These are phyloP conservation scores for Fusarium anguioides DNA, from an alignment of 2,329 filamentous ascomycete genomes.

Conservation along the genomic window DNA sequence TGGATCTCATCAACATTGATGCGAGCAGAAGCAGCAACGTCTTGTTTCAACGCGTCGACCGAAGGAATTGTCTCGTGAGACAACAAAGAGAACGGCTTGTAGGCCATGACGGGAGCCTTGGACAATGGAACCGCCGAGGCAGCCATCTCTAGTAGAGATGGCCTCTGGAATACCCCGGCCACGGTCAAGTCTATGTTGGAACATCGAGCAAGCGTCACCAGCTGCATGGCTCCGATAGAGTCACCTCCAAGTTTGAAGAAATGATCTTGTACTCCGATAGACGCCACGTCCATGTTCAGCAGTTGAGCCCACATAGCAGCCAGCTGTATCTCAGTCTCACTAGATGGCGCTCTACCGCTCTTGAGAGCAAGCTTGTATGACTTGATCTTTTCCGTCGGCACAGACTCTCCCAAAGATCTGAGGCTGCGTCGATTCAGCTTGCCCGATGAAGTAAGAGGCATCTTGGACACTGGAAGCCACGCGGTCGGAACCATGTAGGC, in stretches of 20 bases:
- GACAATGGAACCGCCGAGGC: conserved; percentile 29
- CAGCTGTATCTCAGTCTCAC: conserved; percentile 30
- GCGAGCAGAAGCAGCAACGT: neutral
- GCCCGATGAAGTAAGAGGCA: conserved; percentile 56
- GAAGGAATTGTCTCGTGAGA: neutral
- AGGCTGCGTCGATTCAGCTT: conserved; percentile 58
- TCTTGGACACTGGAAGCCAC: conserved; percentile 54
- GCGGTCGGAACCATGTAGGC: conserved; percentile 56
- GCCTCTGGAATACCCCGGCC: conserved; percentile 55
- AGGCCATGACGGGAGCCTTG: neutral
- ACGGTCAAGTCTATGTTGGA: conserved; percentile 56
- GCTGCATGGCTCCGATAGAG: conserved; percentile 40
- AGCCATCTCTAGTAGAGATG: conserved; percentile 35
- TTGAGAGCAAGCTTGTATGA: conserved; percentile 25
- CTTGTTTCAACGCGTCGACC: neutral
- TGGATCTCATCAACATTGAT: neutral
- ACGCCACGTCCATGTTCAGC: neutral
- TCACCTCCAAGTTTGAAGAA: conserved; percentile 59
- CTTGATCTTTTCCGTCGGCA: conserved; percentile 2
- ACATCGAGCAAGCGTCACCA: conserved; percentile 49
- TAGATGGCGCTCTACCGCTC: conserved; percentile 50
- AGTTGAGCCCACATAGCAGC: conserved; percentile 31
- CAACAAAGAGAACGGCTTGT: conserved; percentile 27
- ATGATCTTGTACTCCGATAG: conserved; percentile 47
- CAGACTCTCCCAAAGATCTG: neutral